phyloP scores from a whole-genome alignment of 1,284 basidiomycete genomes.

The Melampsora larici-populina region DNA sequence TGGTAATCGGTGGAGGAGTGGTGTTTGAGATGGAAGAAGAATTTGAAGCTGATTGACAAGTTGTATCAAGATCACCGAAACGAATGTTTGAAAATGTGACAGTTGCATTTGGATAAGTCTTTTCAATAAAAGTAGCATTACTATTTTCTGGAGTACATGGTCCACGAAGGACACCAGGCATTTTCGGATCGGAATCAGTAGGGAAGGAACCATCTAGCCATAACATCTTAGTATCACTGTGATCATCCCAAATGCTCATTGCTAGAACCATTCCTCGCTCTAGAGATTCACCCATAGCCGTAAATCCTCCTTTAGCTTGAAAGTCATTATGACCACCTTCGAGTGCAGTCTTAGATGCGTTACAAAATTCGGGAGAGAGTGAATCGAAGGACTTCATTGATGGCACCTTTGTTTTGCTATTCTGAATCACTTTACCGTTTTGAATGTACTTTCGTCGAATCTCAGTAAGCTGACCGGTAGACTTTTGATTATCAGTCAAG shows the following conservation, averaged over 20 bases:
- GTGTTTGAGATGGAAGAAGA: too few species aligned
- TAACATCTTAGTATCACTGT: neutral
- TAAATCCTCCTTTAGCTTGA: neutral
- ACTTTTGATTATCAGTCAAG: neutral
- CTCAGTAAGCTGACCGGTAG: constrained; percentile 7
- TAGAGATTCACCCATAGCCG: constrained; percentile 8
- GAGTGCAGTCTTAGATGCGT: neutral
- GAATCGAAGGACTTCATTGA: neutral
- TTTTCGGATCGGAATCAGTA: neutral
- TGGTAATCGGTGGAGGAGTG: too few species aligned
- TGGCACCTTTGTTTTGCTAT: neutral
- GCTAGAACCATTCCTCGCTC: constrained; percentile 20
- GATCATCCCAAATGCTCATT: constrained; percentile 26
- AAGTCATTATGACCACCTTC: neutral
- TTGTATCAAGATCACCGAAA: neutral
- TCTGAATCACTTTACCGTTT: neutral
- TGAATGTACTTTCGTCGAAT: constrained; percentile 18
- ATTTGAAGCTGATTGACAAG: too few species aligned
- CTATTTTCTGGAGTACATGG: constrained; percentile 6
- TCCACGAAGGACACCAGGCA: constrained; percentile 6
- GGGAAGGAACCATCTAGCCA: constrained; percentile 12
- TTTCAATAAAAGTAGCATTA: neutral
- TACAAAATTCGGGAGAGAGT: neutral
- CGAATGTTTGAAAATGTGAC: constrained; percentile 19
- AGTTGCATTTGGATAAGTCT: constrained; percentile 1